phyloP scores from a whole-genome alignment of 2,329 filamentous ascomycete genomes.

The Dissoconium aciculare region DNA sequence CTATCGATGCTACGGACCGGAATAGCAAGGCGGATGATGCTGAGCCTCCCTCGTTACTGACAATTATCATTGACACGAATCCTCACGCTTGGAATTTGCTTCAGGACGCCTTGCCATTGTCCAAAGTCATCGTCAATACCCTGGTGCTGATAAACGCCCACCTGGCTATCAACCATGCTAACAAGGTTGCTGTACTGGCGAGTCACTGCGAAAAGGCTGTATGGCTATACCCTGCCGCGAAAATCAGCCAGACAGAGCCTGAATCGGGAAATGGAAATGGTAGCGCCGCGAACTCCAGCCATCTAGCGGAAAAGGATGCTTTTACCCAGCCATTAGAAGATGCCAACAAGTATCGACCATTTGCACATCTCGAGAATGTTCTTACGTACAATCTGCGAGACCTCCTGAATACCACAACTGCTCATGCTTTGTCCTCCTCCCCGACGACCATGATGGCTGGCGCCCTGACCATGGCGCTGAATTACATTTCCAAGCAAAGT shows the following conservation, averaged over 20 bases:
- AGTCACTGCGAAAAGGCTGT: conserved; percentile 73
- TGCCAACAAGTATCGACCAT: conserved; percentile 88
- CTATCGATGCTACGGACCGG: conserved; percentile 44
- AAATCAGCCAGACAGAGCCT: conserved; percentile 20
- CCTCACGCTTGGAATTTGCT: conserved; percentile 84
- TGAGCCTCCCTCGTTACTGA: conserved; percentile 62
- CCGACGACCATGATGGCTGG: conserved; percentile 81
- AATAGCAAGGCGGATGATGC: conserved; percentile 19
- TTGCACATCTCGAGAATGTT: conserved; percentile 70
- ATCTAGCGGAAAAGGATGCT: conserved; percentile 15
- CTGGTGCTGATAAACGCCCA: conserved; percentile 96
- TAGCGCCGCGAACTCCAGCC: conserved; percentile 21
- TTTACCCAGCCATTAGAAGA: conserved; percentile 23
- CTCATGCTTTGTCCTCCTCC: conserved; percentile 47
- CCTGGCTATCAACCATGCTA: conserved; percentile 81
- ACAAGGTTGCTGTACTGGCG: conserved; percentile 82
- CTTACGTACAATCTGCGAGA: conserved; percentile 58
- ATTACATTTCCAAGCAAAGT: conserved; percentile 74
- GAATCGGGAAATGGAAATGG: conserved; percentile 14
- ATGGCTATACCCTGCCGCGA: conserved; percentile 66
- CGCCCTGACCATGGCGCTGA: conserved; percentile 74
- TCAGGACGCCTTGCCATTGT: conserved; percentile 58
- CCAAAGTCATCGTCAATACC: conserved; percentile 71
- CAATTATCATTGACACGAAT: conserved; percentile 90
- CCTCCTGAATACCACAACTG: conserved; percentile 56